phyloP scores from a whole-genome alignment of 805 yeast species.

The Candida argentea region DNA sequence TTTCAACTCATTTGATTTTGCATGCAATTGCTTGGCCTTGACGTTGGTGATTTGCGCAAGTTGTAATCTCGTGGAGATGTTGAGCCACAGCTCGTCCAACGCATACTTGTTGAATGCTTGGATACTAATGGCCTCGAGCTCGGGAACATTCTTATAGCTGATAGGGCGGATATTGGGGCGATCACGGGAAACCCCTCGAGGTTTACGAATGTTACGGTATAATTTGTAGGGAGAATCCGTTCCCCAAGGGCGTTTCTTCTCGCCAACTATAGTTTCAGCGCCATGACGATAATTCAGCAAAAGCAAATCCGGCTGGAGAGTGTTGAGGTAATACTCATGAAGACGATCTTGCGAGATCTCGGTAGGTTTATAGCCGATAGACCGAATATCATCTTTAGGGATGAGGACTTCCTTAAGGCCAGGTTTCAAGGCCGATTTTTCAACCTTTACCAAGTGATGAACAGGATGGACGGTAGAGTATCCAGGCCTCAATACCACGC shows the following conservation, averaged over 20 bases:
- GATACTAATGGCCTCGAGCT: constrained; percentile 53
- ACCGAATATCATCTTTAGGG: constrained; percentile 65
- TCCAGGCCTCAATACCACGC: constrained; percentile 38
- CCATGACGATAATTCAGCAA: constrained; percentile 69
- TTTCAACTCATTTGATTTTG: constrained; percentile 69
- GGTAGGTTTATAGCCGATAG: constrained; percentile 68
- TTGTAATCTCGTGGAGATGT: constrained; percentile 68
- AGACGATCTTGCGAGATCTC: constrained; percentile 75
- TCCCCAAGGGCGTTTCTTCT: constrained; percentile 76
- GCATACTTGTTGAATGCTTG: constrained; percentile 73
- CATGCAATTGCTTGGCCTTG: constrained; percentile 63
- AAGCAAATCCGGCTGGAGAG: constrained; percentile 66
- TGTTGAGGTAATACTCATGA: constrained; percentile 63
- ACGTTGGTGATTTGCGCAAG: constrained; percentile 91
- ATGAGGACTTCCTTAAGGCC: constrained; percentile 57
- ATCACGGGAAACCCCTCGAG: constrained; percentile 64
- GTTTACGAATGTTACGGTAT: constrained; percentile 69
- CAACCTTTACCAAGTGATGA: constrained; percentile 75
- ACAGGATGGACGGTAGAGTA: constrained; percentile 79
- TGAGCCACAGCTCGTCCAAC: constrained; percentile 57
- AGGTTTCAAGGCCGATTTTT: constrained; percentile 67
- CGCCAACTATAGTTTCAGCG: constrained; percentile 45
- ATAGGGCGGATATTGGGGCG: constrained; percentile 66
- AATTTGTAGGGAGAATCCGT: constrained; percentile 81
- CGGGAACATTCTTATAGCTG: constrained; percentile 62